These are phyloP conservation scores for Cyamopsis tetragonoloba DNA, from an alignment of 306 rosid genomes.

Conservation along the genomic window DNA sequence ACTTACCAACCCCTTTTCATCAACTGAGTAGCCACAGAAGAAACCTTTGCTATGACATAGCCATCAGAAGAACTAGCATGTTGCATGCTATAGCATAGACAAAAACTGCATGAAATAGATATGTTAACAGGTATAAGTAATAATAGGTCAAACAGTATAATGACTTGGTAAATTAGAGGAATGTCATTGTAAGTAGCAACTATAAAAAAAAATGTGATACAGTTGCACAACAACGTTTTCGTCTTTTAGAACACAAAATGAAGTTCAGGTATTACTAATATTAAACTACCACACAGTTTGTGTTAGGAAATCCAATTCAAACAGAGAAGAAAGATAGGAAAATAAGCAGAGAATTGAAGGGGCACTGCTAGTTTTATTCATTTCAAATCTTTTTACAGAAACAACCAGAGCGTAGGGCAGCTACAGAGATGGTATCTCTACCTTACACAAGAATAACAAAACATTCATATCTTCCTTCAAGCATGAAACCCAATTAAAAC, in stretches of 20 bases:
- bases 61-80: conserved; percentile 76
- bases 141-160: not conserved
- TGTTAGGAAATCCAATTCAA: too few species aligned
- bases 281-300: not conserved
- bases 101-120: conserved; percentile 66
- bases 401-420: too few species aligned
- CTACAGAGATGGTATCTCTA: too few species aligned
- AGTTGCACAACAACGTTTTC: not conserved
- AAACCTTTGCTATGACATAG: conserved; percentile 82
- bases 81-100: conserved; percentile 74
- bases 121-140: conserved; percentile 26
- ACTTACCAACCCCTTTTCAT: conserved; percentile 97
- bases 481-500: too few species aligned
- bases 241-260: conserved; percentile 6
- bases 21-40: conserved; percentile 92
- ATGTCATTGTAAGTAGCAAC: not conserved
- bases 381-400: too few species aligned
- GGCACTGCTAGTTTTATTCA: too few species aligned
- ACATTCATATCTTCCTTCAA: too few species aligned
- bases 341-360: too few species aligned
- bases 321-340: too few species aligned
- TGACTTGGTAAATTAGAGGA: not conserved
- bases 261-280: conserved; percentile 11
- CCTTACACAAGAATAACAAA: too few species aligned
- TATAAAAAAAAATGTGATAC: conserved; percentile 12